phyloP scores from a whole-genome alignment of 768 basidiomycete species.

The Chalciporus piperatus region DNA sequence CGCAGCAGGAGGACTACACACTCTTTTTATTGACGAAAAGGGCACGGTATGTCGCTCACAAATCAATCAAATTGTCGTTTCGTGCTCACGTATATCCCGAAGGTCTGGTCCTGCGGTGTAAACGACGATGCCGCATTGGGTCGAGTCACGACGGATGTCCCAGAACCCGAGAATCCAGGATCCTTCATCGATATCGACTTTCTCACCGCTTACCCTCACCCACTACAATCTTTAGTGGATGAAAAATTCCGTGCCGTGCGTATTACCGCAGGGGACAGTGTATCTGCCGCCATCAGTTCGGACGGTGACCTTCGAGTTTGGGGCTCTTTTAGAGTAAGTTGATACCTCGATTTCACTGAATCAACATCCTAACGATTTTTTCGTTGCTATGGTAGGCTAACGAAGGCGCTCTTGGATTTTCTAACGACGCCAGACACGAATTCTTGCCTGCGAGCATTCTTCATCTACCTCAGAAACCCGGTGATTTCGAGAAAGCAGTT shows the following conservation, averaged over 20 bases:
- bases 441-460: slow-evolving; percentile 61
- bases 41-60: slow-evolving; percentile 67
- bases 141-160: slow-evolving; percentile 62
- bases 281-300: slow-evolving; percentile 79
- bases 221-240: slow-evolving; percentile 65
- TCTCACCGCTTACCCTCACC: slow-evolving; percentile 57
- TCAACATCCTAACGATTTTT: slow-evolving; percentile 2
- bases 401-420: slow-evolving; percentile 85
- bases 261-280: slow-evolving; percentile 82
- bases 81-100: slow-evolving; percentile 8
- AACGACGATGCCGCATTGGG: slow-evolving; percentile 91
- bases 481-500: slow-evolving; percentile 67
- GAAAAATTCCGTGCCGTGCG: slow-evolving; percentile 83
- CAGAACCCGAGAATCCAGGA: slow-evolving; percentile 56
- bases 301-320: slow-evolving; percentile 84
- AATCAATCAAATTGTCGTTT: not conserved
- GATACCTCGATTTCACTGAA: not conserved
- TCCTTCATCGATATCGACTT: slow-evolving; percentile 53
- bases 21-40: slow-evolving; percentile 82
- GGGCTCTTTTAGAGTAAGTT: slow-evolving; percentile 83
- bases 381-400: slow-evolving; percentile 46
- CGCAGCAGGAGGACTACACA: slow-evolving; percentile 85
- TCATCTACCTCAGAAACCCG: slow-evolving; percentile 56
- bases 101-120: slow-evolving; percentile 85
- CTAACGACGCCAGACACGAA: slow-evolving; percentile 62